Evolutionary conservation across 2,329 filamentous ascomycete species (phyloP), one percentile per base, ranked within the genome.

Genomic region (Alternaria sp.): DNA sequence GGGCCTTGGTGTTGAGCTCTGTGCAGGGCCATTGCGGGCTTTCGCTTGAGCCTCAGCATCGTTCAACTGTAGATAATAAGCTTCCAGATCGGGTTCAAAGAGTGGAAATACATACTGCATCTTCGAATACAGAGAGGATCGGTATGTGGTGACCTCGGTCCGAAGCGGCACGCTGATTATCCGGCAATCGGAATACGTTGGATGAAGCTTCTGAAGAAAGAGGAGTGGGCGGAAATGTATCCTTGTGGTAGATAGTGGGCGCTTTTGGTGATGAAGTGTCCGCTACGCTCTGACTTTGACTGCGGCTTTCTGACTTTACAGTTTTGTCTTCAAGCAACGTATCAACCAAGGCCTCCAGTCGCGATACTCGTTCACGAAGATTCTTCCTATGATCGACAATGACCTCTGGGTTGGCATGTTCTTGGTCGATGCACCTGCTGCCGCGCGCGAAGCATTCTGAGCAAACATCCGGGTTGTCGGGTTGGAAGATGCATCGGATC

Each of bases 381-480:
- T 81, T 81, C 70, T 81, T 81, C 60, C 79, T 72, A 27, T 81
- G 76, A 53, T 81, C 79, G 43, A 80, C 76, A 28, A 81, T 68
- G 48, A 78, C 66, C 12, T 81, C 78, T 55, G 75, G 68, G 70
- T 77, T 74, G 40, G 78, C 79, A 70, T 78, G 68, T 57, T 81
- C 79, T 63, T 85, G 84, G 52, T 83, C 75, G 40, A 81, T 75
- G 71, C 84, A 85, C 48, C 73, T 68, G 30, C 79, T 80, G 4
- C 78, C 80, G 54, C 83, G 81, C 34, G 80, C 72, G 51, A 77
- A 78, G 72, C 84, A 85, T 65, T 80, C 81, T 30, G 78, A 79
- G 68, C 82, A 85, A 53, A 78, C 70, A 25, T 76, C 70, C 12
- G 77, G 74, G 51, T 76, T 79, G 38, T 78, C 77, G n/a, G 74